Evolutionary conservation across 2,329 filamentous ascomycete species (phyloP).

Genomic region (Fusarium odoratissimum): DNA sequence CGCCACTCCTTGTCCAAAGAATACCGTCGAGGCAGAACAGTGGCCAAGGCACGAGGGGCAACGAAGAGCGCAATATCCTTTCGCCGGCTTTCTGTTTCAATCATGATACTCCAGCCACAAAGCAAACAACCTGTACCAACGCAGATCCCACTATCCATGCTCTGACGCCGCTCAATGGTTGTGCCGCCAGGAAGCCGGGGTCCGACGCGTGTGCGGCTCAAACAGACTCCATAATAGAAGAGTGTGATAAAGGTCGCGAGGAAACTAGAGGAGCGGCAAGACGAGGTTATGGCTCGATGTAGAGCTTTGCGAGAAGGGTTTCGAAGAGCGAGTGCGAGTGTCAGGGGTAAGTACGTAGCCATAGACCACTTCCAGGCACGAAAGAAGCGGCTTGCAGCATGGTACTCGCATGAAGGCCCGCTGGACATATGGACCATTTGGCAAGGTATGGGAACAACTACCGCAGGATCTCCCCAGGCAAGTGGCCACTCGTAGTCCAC

Average conservation of each 20-base stretch:
- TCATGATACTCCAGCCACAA: constrained; percentile 84
- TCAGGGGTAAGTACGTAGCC: constrained; percentile 80
- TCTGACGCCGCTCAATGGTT: constrained; percentile 59
- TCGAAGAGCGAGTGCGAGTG: constrained; percentile 70
- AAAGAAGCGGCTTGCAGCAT: constrained; percentile 75
- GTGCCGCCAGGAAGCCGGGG: constrained; percentile 71
- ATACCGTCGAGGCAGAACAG: constrained; percentile 79
- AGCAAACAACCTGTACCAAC: constrained; percentile 77
- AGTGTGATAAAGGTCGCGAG: constrained; percentile 80
- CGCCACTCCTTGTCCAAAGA: constrained; percentile 70
- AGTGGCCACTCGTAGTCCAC: constrained; percentile 74
- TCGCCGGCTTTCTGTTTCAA: constrained; percentile 73
- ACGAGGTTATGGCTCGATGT: constrained; percentile 67
- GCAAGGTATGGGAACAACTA: constrained; percentile 80
- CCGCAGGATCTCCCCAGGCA: constrained; percentile 78
- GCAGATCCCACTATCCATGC: constrained; percentile 73
- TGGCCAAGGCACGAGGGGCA: constrained; percentile 80
- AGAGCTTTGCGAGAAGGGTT: constrained; percentile 59
- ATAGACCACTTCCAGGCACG: constrained; percentile 80
- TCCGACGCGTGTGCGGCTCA: constrained; percentile 78
- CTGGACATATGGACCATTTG: constrained; percentile 85
- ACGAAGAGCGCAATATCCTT: constrained; percentile 86
- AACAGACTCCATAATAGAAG: constrained; percentile 88
- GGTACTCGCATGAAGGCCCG: constrained; percentile 78
- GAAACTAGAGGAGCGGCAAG: constrained; percentile 79